Base-by-base conservation (phyloP, 306 rosid genomes). In the Astragalus glycyphyllos region DNA sequence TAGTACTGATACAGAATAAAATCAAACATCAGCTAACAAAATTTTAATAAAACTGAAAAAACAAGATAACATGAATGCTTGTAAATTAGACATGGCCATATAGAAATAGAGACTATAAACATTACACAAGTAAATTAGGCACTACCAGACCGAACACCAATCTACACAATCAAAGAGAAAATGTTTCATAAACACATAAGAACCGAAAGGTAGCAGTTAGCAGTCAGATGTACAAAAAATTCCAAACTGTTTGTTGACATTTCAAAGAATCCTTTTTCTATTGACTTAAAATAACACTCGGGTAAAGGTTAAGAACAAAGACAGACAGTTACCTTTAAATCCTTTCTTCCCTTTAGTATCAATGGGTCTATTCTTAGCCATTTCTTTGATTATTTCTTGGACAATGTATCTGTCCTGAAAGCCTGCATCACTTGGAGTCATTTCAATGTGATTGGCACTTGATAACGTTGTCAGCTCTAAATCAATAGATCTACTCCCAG, bases 381-480 rank as follows among this genome's bases (percentile, higher is more conserved):
- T 89, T 70, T 90, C 98, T 81, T 94, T 94, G 26, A 94, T 94
- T 79, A 94, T 76, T 84, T 94, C 98, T 69, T 94, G 98, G 73
- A 94, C 95, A 65, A 90, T 57, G 72, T 90, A 90, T 80, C 96
- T 90, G 69, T 94, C 98, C 79, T 87, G 95, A 82, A 90, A 94
- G 60, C 97, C 98, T 41, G 98, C 98, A 80, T 94, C 98, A 45
- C 96, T 86, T 31, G 98, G 97, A 73, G 77, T 94, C 77, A 94
- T 72, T 79, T 94, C 98, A 14, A 87, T 87, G 67, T 94, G 98
- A 79, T 90, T 80, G 58, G 90, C 81, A 81, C 98, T 90, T 40
- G 97, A 83, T 49, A 94, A 67, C 7, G 97, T 94, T 23, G 98
- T 94, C 73, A 94, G 77, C 88, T 94, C 97, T 58, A 94, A 56